Evolutionary conservation across 2,329 filamentous ascomycete species (phyloP).

Genomic region (Magnaporthiopsis incrustans): DNA sequence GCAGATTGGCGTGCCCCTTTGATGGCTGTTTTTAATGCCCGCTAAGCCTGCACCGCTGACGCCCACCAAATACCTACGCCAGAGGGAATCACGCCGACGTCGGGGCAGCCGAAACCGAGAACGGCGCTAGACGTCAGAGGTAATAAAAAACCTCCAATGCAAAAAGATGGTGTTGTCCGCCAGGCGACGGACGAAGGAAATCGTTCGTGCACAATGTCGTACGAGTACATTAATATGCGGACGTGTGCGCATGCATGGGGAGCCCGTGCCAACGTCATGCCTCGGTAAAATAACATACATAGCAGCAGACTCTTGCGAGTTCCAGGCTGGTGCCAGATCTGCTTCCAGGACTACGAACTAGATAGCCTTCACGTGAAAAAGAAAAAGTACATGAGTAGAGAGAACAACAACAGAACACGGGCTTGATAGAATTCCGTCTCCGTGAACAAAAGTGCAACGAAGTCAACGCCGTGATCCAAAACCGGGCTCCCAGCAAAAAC

Average conservation of each 20-base stretch:
- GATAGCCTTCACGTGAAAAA: neutral
- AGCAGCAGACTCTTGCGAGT: neutral
- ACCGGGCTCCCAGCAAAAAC: neutral
- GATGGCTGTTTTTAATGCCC: neutral
- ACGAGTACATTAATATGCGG: neutral
- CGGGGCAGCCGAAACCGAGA: neutral
- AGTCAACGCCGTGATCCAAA: neutral
- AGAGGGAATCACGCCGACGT: neutral
- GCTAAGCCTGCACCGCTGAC: neutral
- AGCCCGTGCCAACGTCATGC: neutral
- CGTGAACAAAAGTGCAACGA: neutral
- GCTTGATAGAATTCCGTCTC: neutral
- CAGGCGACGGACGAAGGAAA: neutral
- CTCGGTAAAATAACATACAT: neutral
- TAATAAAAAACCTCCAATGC: neutral
- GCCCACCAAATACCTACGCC: neutral
- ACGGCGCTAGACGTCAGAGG: neutral
- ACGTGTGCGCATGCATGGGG: neutral
- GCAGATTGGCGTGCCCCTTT: neutral
- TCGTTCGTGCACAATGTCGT: neutral
- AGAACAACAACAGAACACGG: neutral
- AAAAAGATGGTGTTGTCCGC: neutral
- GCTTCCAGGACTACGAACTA: neutral
- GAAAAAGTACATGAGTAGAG: neutral
- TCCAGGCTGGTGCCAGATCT: neutral